Evolutionary conservation across 2,329 filamentous ascomycete genomes (phyloP).

Genomic region (Apiospora kogelbergensis): DNA sequence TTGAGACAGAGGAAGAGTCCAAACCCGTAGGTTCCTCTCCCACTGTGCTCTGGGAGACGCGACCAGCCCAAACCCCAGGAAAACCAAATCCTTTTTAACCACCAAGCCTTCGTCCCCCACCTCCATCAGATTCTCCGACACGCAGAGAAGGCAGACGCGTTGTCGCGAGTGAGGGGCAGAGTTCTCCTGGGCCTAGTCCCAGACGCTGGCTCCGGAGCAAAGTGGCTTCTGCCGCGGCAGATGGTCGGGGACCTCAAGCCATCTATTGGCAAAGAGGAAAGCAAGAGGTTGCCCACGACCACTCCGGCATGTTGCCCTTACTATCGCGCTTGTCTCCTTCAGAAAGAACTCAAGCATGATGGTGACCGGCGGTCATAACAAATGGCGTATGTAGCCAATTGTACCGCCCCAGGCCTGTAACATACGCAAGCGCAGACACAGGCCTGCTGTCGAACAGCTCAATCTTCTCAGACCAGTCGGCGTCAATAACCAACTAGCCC

Average conservation of each 20-base stretch:
- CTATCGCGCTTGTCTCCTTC: slow-evolving; percentile 58
- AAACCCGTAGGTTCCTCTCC: neutral
- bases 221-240: slow-evolving; percentile 42
- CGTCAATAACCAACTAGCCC: slow-evolving; percentile 3
- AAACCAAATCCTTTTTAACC: slow-evolving; percentile 21
- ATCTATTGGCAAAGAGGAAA: slow-evolving; percentile 9
- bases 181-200: slow-evolving; percentile 55
- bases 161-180: slow-evolving; percentile 27
- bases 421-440: neutral
- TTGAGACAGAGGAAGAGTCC: slow-evolving; percentile 27
- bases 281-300: slow-evolving; percentile 15
- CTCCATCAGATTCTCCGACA: slow-evolving; percentile 24
- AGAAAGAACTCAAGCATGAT: slow-evolving; percentile 44
- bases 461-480: slow-evolving; percentile 4
- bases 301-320: slow-evolving; percentile 43
- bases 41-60: slow-evolving; percentile 41
- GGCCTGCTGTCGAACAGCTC: slow-evolving; percentile 13
- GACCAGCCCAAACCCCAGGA: slow-evolving; percentile 48
- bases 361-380: slow-evolving; percentile 23
- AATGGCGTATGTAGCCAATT: neutral
- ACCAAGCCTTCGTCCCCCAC: slow-evolving; percentile 28
- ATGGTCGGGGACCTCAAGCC: slow-evolving; percentile 12
- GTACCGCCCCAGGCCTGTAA: slow-evolving; percentile 1
- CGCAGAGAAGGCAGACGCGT: slow-evolving; percentile 26
- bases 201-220: slow-evolving; percentile 59